phyloP scores from a whole-genome alignment of 192 early-diverging fungal genomes.

The Spinellus fusiger region DNA sequence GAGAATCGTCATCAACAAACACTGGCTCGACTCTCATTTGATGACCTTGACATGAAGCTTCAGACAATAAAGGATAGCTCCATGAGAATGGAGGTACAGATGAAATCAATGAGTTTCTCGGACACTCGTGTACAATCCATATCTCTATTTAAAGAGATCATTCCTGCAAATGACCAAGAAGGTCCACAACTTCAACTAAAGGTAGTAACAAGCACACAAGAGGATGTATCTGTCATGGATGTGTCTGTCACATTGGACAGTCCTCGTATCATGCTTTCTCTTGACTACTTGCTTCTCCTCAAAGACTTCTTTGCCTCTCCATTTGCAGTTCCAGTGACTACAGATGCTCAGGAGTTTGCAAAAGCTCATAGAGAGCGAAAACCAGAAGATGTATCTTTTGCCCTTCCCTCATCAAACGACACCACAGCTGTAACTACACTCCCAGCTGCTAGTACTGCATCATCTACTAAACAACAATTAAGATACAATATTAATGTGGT shows the following conservation, averaged over 20 bases:
- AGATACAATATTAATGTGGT: slow-evolving; percentile 58
- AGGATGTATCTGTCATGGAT: slow-evolving; percentile 39
- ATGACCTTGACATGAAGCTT: slow-evolving; percentile 38
- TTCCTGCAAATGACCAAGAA: slow-evolving; percentile 34
- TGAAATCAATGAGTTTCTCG: slow-evolving; percentile 53
- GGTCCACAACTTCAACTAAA: slow-evolving; percentile 51
- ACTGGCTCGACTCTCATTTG: slow-evolving; percentile 16
- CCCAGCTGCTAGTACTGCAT: neutral
- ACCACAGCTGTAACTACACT: neutral
- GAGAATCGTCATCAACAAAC: neutral
- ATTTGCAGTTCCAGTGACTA: slow-evolving; percentile 27
- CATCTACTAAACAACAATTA: neutral
- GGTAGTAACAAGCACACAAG: neutral
- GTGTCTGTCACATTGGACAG: slow-evolving; percentile 57
- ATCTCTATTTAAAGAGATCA: slow-evolving; percentile 67
- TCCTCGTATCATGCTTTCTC: slow-evolving; percentile 62
- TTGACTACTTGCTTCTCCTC: slow-evolving; percentile 69
- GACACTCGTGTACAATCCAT: slow-evolving; percentile 56
- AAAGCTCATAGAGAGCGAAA: slow-evolving; percentile 4
- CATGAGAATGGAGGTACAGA: slow-evolving; percentile 55
- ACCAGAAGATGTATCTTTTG: neutral
- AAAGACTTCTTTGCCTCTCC: slow-evolving; percentile 60
- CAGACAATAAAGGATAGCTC: slow-evolving; percentile 38
- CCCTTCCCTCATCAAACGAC: neutral
- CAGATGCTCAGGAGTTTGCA: slow-evolving; percentile 24